phyloP scores from a whole-genome alignment of 495 filamentous ascomycete genomes.

The Aspergillus mulundensis region DNA sequence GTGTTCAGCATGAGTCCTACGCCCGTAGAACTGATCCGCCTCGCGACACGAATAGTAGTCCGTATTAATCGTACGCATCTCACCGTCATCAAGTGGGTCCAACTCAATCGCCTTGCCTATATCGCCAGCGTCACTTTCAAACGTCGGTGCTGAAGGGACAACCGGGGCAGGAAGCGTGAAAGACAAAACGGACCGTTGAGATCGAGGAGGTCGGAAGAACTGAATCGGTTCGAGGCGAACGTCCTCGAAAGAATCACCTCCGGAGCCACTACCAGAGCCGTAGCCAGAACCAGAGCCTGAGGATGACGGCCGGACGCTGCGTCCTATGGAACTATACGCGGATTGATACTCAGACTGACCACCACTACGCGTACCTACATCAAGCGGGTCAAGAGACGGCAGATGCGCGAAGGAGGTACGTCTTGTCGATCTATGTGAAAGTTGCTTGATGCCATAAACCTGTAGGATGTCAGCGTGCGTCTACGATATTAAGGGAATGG shows the following conservation, averaged over 20 bases:
- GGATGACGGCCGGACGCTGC: background rate
- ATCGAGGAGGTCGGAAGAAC: background rate
- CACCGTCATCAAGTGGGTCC: background rate
- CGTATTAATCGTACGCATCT: background rate
- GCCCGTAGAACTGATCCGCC: slow-evolving; percentile 13
- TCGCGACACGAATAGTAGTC: slow-evolving; percentile 15
- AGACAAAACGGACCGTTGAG: background rate
- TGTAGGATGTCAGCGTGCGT: background rate
- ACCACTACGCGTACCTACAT: no score
- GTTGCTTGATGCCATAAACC: slow-evolving; percentile 16
- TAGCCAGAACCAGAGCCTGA: background rate
- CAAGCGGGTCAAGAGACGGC: slow-evolving; percentile 8
- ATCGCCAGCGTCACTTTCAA: background rate
- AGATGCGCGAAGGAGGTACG: slow-evolving; percentile 10
- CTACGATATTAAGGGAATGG: background rate
- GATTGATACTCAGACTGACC: no score
- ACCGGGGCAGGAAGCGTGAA: background rate
- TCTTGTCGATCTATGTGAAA: slow-evolving; percentile 14
- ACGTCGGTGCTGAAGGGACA: background rate
- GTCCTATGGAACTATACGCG: no score
- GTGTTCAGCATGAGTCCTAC: background rate
- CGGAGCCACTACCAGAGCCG: no score
- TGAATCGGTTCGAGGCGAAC: no score
- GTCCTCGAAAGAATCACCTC: no score
- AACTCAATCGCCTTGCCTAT: background rate